Conservation (phyloP, 306 rosid genomes). For the Cucurbita pepo region DNA sequence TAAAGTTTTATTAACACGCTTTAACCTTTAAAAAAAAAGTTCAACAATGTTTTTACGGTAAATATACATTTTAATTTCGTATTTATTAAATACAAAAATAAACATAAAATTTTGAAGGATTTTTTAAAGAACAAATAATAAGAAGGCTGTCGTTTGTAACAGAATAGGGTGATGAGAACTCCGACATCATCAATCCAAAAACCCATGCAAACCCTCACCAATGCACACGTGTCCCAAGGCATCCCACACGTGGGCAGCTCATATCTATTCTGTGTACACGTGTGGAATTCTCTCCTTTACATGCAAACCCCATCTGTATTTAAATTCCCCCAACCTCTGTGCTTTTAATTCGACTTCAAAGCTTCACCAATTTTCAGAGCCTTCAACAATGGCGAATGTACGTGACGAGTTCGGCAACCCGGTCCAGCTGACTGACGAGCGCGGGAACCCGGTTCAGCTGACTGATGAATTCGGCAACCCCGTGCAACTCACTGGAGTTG, state of each 20-base stretch:
- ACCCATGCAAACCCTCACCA: neutral
- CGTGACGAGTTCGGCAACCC: conserved; percentile 52
- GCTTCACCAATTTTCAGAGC: too few species aligned
- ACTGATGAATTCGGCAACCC: conserved; percentile 2
- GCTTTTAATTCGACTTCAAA: neutral
- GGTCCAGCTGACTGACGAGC: conserved; percentile 37
- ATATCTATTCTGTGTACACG: neutral
- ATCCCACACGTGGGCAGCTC: neutral
- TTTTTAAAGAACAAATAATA: too few species aligned
- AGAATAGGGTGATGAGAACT: too few species aligned
- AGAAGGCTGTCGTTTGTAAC: too few species aligned
- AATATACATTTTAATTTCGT: too few species aligned
- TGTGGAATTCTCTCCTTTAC: neutral
- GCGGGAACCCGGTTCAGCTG: conserved; percentile 37
- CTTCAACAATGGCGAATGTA: conserved; percentile 32
- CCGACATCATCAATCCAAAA: too few species aligned
- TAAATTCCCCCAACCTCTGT: neutral
- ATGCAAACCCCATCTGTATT: neutral
- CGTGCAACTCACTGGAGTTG: conserved; percentile 29
- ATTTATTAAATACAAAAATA: too few species aligned
- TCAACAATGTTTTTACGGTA: too few species aligned
- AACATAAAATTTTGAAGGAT: too few species aligned
- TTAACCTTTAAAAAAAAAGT: too few species aligned
- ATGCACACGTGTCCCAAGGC: neutral
- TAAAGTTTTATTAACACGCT: too few species aligned